Evolutionary conservation across 2,329 filamentous ascomycete species (phyloP).

Genomic region (Pyrenochaeta sp.): DNA sequence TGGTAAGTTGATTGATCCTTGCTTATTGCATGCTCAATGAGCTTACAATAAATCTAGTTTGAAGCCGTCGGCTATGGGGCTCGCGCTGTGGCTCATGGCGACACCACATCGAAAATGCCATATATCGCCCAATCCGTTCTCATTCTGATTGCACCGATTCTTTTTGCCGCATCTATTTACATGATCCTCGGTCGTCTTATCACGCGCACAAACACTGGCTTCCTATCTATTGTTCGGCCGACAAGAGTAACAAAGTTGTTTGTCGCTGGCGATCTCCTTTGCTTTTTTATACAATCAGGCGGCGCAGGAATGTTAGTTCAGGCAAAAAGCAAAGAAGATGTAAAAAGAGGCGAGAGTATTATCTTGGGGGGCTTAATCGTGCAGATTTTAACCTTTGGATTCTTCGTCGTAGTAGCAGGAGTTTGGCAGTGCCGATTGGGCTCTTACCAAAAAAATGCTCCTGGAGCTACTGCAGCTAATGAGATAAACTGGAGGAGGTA

Average conservation of each 20-base stretch:
- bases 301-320: slow-evolving; percentile 55
- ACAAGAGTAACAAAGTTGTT: slow-evolving; percentile 64
- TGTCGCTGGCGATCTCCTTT: slow-evolving; percentile 63
- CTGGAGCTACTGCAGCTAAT: slow-evolving; percentile 14
- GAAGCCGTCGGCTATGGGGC: slow-evolving; percentile 54
- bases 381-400: slow-evolving; percentile 65
- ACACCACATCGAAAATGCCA: slow-evolving; percentile 31
- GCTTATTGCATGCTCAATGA: neutral
- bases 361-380: slow-evolving; percentile 66
- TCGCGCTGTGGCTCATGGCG: slow-evolving; percentile 47
- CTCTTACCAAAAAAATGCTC: slow-evolving; percentile 38
- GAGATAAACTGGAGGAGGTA: slow-evolving; percentile 43
- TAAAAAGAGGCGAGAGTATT: slow-evolving; percentile 58
- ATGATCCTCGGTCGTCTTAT: slow-evolving; percentile 57
- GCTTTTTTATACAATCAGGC: slow-evolving; percentile 60
- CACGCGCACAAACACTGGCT: slow-evolving; percentile 51
- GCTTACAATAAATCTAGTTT: too few relatives aligned
- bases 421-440: slow-evolving; percentile 60
- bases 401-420: slow-evolving; percentile 61
- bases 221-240: slow-evolving; percentile 53
- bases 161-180: slow-evolving; percentile 59
- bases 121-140: slow-evolving; percentile 54
- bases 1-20: slow-evolving; percentile 33
- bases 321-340: slow-evolving; percentile 27
- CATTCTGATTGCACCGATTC: slow-evolving; percentile 48